Evolutionary conservation across 108 stramenopile species (phyloP), one percentile per base, ranked within the genome.

Genomic region (Stephanodiscus triporus): DNA sequence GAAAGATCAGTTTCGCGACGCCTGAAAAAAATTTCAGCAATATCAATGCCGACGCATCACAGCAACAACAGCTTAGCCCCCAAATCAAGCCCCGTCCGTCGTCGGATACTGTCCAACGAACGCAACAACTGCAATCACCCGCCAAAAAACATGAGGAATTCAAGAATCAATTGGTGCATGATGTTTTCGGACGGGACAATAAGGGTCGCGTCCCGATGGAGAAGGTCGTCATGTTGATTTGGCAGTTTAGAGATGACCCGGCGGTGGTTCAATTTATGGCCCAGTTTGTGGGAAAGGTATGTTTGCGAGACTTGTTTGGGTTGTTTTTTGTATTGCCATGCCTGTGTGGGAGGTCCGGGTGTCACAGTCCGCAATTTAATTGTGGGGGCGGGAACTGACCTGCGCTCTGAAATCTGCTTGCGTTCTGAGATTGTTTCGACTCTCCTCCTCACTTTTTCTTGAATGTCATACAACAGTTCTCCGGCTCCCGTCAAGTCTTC

Each of bases 211-310:
- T 98, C 0, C 93, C 95, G 43, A 98, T 98, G 93, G 96, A 96
- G 60, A 97, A 98, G 74, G 96, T 97, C 0, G 91, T 93, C 26
- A 97, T 96, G 88, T 82, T 97, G 14, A 95, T 98, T 59, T 98
- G 98, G 98, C 88, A 88, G 27, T 97, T 95, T 79, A 82, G 98
- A 43, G 92, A 91, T 61, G 92, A 97, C 43, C 94, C 94, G 14
- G 80, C 88, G 3, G 90, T 98, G 59, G 94, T 97, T 24, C 88
- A 89, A 48, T 96, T 96, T 65, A 96, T 98, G 86, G 87, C 92
- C 2, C 91, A 95, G 56, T 96, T 98, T 70, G 91, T 98, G 29
- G 79, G 87, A 65, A 91, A 92, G 89, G 92, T 93, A 51, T 9
- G 84, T 76, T 17, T 30, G 30, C 17, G 30, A 10, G n/a, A 14